A percentile compares a stretch with the other conserved stretches of the same genome.
phyloP scores from a whole-genome alignment of 192 early-diverging fungal genomes.

The Lobosporangium transversale region DNA sequence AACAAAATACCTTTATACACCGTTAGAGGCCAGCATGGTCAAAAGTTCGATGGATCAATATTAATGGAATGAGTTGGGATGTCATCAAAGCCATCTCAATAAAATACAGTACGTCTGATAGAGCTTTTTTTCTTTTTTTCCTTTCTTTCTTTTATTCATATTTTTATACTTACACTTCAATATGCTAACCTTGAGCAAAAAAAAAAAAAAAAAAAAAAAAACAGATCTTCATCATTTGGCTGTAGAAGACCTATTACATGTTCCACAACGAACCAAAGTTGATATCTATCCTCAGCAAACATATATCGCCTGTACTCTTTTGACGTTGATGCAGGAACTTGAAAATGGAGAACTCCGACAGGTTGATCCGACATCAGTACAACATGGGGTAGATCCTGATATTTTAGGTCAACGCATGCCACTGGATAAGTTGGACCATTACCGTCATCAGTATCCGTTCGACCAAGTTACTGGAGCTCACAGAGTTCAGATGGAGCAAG shows the following conservation, averaged over 20 bases:
- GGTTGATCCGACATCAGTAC: constrained; percentile 13
- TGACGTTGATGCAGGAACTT: constrained; percentile 28
- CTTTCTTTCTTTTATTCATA: too few relatives aligned
- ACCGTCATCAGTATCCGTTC: constrained; percentile 14
- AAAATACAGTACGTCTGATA: constrained; percentile 39
- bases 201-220: too few relatives aligned
- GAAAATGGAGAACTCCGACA: constrained; percentile 23
- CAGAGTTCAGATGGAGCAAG: constrained; percentile 49
- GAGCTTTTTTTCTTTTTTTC: too few relatives aligned
- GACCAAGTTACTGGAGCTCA: not conserved
- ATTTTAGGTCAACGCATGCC: constrained; percentile 24
- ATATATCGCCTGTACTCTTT: constrained; percentile 36
- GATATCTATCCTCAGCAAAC: constrained; percentile 46
- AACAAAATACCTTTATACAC: too few relatives aligned
- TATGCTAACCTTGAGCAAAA: too few relatives aligned
- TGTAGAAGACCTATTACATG: constrained; percentile 42
- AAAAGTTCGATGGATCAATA: constrained; percentile 64
- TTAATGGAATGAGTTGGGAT: constrained; percentile 60
- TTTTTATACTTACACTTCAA: too few relatives aligned
- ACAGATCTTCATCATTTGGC: constrained; percentile 44
- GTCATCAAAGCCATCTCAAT: constrained; percentile 53
- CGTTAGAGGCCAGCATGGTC: constrained; percentile 50
- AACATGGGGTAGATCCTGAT: constrained; percentile 24
- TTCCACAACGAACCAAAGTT: constrained; percentile 48
- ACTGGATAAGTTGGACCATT: constrained; percentile 40